phyloP scores from a whole-genome alignment of 345 rosid species.

The Salix dunnii region DNA sequence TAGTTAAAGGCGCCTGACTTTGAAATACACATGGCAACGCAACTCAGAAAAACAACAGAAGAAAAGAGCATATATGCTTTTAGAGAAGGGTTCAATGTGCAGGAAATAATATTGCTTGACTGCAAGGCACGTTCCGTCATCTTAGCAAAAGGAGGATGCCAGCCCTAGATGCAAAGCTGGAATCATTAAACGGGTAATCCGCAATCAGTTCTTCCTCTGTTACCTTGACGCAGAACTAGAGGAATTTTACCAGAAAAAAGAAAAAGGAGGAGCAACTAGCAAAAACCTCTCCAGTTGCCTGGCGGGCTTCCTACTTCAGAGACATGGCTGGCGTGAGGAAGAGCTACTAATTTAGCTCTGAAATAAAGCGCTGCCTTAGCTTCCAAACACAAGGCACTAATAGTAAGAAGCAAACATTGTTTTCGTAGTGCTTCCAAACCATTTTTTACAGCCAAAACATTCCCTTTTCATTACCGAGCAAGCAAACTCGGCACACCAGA shows the following conservation, averaged over 20 bases:
- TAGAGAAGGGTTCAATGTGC: not conserved
- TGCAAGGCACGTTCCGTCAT: too few species aligned
- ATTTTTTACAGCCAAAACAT: not conserved
- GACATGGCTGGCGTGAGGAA: not conserved
- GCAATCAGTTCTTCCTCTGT: not conserved
- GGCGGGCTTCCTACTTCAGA: too few species aligned
- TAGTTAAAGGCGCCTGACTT: not conserved
- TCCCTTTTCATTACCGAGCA: not conserved
- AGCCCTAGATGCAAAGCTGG: not conserved
- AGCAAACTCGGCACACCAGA: not conserved
- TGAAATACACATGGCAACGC: not conserved
- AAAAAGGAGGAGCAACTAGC: not conserved
- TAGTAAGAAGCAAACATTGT: not conserved
- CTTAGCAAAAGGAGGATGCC: too few species aligned
- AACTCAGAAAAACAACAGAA: not conserved
- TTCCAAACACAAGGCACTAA: not conserved
- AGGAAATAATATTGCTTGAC: too few species aligned
- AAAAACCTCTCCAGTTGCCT: not conserved
- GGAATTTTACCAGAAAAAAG: not conserved
- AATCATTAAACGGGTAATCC: not conserved
- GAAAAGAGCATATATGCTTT: not conserved
- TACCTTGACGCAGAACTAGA: not conserved
- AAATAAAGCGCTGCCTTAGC: not conserved
- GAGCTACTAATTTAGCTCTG: not conserved
- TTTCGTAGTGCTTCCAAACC: not conserved